Base-by-base conservation (phyloP, 768 basidiomycete species). In the Mycena maculata region DNA sequence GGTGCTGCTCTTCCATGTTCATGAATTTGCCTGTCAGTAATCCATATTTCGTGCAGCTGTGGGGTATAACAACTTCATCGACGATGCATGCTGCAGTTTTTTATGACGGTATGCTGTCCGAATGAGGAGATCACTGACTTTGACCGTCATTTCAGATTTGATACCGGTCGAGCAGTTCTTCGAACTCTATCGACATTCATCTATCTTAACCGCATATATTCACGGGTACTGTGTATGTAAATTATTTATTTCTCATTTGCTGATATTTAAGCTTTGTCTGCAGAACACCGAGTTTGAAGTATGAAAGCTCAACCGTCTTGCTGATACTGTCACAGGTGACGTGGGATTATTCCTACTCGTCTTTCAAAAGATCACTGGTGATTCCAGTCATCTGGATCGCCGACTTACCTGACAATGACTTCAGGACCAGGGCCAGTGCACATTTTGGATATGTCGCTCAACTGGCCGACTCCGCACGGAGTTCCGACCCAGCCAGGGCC, bases 391-490 rank as follows among this genome's bases (percentile, higher is more conserved):
- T 10, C 47, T 13, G 47, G 25, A 45, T 49, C 27, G 16, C 23
- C 49, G 58, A 59, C 20, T 9, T 39, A 3, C 33, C 25, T 48
- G 11, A 20, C 33, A 31, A 38, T 27, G 4, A 22, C 30, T 39
- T n/a, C 42, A 57, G 56, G 27, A 10, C 4, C 0, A 27, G 22
- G 15, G 11, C 22, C 45, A 60, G 22, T 60, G 58, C 47, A 48
- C 48, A 38, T 48, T 60, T 31, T 60, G 58, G 58, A 60, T 60
- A 49, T 36, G 31, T 31, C 58, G 58, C 33, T 52, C 48, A 42
- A 61, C 60, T 25, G 60, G 60, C 2, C 60, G 41, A 23, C 60
- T 60, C 25, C 28, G 33, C 27, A 38, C 36, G n/a, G 59, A 60
- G 9, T 20, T 57, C 11, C 28, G 20, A 36, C 44, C 28, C 12